Evolutionary conservation across 2,329 filamentous ascomycete genomes (phyloP), one percentile per base, ranked within the genome.

Genomic region (Beauveria caledonica): DNA sequence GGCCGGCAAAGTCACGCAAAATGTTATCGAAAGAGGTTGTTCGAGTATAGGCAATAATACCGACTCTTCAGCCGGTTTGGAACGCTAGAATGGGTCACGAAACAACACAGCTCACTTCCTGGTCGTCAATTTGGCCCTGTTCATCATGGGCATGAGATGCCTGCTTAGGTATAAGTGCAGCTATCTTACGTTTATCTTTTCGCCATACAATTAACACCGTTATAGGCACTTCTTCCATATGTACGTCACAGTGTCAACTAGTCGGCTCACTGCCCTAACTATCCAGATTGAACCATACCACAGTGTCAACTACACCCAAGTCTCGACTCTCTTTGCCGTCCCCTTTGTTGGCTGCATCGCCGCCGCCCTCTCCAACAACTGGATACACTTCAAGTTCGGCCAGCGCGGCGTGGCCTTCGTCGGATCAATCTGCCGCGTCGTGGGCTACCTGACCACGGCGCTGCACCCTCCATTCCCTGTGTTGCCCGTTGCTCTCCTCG

Each of bases 341-440:
- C 86, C 86, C 0, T 84, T 89, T 53, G 74, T 81, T 3, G 87
- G 86, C 51, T 90, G 89, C 71, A 78, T 83, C 15, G 66, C 80
- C 2, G 85, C 86, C 1, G 86, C 86, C 1, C 71, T 89, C 1
- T 68, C 81, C 54, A 90, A 89, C 70, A 88, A 86, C 68, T 71
- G 72, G 10, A 78, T 90, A 50, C 87, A 89, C 70, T 76, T 86
- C 65, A 76, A 74, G 42, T 76, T 85, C 54, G 89, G 90, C 40
- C 88, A 90, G 68, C 81, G 87, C 17, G 89, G 89, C 10, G 81
- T 92, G 10, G 87, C 88, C 11, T 68, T 89, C 55, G 70, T 90
- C 5, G 85, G 80, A 0, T 86, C 88, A 0, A 62, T 78, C 11
- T 83, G 80, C 64, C 87, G 89, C 66, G 68, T 90, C 9, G 65